Evolutionary conservation across 371 early-diverging fungal genomes (phyloP).

Genomic region (Apophysomyces ossiformis): DNA sequence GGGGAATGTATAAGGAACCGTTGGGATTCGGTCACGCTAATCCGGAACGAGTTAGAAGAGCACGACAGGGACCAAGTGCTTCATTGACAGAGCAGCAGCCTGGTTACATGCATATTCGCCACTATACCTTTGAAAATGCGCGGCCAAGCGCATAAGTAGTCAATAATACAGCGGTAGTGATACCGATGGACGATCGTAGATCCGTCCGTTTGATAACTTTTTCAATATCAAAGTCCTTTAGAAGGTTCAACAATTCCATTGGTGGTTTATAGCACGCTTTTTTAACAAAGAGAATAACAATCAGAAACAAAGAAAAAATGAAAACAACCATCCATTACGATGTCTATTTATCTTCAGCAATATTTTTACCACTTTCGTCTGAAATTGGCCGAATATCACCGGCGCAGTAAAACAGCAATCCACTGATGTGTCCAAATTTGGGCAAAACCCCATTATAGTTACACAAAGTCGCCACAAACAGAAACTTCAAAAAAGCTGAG

Average conservation of each 20-base stretch:
- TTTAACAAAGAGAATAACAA: too few relatives aligned
- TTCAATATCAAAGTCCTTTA: not conserved
- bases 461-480: too few relatives aligned
- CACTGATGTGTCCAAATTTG: too few relatives aligned
- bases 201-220: not conserved
- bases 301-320: too few relatives aligned
- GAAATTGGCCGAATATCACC: constrained; percentile 4
- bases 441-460: too few relatives aligned
- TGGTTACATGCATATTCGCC: too few relatives aligned
- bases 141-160: not conserved
- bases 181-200: not conserved
- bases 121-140: not conserved
- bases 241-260: not conserved
- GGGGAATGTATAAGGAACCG: constrained; percentile 21
- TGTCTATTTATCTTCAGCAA: not conserved
- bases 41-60: too few relatives aligned
- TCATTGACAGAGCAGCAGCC: too few relatives aligned
- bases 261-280: not conserved
- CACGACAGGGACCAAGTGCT: too few relatives aligned
- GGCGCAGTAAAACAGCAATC: not conserved
- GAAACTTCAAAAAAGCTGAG: too few relatives aligned
- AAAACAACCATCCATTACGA: too few relatives aligned
- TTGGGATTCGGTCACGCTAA: constrained; percentile 12
- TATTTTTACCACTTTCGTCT: not conserved
- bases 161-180: not conserved